Percentiles rank a stretch among this genome's conserved stretches.
These are phyloP conservation scores for Leccinum imitatum DNA, from an alignment of 768 basidiomycete species.

Conservation along the genomic window DNA sequence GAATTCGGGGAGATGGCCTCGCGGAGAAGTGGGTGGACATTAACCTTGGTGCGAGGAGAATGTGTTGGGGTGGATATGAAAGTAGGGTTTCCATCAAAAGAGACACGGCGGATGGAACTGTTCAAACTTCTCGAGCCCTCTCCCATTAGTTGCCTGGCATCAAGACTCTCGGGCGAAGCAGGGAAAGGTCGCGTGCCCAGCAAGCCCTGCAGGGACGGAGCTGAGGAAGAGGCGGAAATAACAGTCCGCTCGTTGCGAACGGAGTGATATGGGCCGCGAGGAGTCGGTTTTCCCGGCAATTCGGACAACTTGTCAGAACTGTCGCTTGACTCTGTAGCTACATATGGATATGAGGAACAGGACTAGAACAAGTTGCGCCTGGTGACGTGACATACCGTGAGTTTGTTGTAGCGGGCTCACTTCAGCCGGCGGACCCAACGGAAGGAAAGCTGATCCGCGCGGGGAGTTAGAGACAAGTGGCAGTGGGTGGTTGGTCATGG, in stretches of 20 bases:
- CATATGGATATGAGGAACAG: background rate
- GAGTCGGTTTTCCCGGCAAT: slow-evolving; percentile 36
- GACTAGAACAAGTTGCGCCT: background rate
- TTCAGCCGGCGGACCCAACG: background rate
- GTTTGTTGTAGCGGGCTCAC: slow-evolving; percentile 1
- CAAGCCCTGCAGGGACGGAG: slow-evolving; percentile 39
- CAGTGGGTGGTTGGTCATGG: slow-evolving; percentile 21
- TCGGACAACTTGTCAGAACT: slow-evolving; percentile 45
- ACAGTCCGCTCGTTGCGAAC: slow-evolving; percentile 34
- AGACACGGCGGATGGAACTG: slow-evolving; percentile 51
- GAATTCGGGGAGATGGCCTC: slow-evolving; percentile 8
- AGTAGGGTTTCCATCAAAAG: slow-evolving; percentile 47
- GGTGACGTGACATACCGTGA: slow-evolving; percentile 12
- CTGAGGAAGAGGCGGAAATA: slow-evolving; percentile 43
- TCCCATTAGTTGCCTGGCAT: slow-evolving; percentile 27
- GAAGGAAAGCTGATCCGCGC: slow-evolving; percentile 5
- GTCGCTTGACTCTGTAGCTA: slow-evolving; percentile 11
- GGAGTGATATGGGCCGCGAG: slow-evolving; percentile 34
- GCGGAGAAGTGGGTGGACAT: slow-evolving; percentile 21
- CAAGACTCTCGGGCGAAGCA: slow-evolving; percentile 13
- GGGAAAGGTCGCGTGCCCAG: slow-evolving; percentile 21
- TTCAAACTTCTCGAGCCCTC: slow-evolving; percentile 42
- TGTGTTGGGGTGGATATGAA: slow-evolving; percentile 34
- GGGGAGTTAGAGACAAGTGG: slow-evolving; percentile 20
- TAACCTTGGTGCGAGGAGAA: slow-evolving; percentile 36